These are phyloP conservation scores for Gentiana straminea DNA, from an alignment of 257 asterid species.

Conservation along the genomic window DNA sequence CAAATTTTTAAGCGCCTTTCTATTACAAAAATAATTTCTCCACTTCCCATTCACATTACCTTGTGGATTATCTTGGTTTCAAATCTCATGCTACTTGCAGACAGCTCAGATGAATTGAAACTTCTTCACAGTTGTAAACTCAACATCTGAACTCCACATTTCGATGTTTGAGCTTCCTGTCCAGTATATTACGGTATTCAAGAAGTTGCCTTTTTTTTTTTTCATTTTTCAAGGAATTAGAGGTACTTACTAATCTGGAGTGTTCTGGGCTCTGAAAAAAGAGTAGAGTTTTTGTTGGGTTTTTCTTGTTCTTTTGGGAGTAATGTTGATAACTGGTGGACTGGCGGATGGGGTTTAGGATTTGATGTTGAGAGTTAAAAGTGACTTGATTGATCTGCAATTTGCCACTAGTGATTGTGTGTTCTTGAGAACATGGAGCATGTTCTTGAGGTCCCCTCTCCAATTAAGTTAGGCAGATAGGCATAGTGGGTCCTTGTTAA, in stretches of 20 bases:
- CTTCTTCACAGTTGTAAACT: conserved; percentile 1
- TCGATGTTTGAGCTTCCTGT: not conserved
- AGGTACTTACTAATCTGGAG: not conserved
- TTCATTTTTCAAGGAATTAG: conserved; percentile 2
- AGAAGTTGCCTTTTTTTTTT: conserved; percentile 2
- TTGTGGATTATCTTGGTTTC: not conserved
- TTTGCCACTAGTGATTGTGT: conserved; percentile 32
- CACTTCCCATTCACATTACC: too few relatives aligned
- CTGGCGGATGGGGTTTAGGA: conserved; percentile 25
- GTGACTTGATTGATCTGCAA: conserved; percentile 31
- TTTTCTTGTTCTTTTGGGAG: conserved; percentile 7
- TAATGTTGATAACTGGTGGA: conserved; percentile 8
- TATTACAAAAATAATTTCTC: not conserved
- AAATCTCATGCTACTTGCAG: conserved; percentile 2
- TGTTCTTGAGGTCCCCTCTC: conserved; percentile 18
- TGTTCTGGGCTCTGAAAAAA: not conserved
- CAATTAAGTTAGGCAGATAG: conserved; percentile 60
- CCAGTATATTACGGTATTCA: not conserved
- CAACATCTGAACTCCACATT: conserved; percentile 6
- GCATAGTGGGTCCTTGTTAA: conserved; percentile 52
- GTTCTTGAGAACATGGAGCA: conserved; percentile 9
- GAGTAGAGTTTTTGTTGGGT: not conserved
- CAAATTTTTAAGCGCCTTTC: conserved; percentile 1
- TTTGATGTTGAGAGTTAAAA: conserved; percentile 21
- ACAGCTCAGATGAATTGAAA: conserved; percentile 8